Base-by-base conservation (phyloP, 2,329 filamentous ascomycete genomes). In the Periconia sp. region DNA sequence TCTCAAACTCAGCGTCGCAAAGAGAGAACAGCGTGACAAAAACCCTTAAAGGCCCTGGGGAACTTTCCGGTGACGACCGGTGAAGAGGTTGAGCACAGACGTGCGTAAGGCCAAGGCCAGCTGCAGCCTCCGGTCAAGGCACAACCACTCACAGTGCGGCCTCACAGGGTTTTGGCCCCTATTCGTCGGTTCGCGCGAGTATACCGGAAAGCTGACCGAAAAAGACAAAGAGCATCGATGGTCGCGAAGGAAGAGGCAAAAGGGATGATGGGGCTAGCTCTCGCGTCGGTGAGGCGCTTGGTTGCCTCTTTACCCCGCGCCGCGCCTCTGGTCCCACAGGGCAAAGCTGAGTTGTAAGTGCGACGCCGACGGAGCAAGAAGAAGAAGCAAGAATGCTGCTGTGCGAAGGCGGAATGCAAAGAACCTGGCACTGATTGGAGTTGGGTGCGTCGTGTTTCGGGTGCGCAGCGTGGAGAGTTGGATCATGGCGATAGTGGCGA, bases 51-150 rank as follows among this genome's bases (percentile, higher is more conserved):
- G 34, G 4, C 22, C 28, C 23, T 17, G n/a, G 22, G 3, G 13
- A 23, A 12, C 12, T 26, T 32, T 17, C 38, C 22, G 19, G 29
- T 34, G n/a, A 26, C 8, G 21, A 40, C 44, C 44, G 44, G 44
- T 47, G 39, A 47, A 39, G 29, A 3, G 21, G 21, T 6, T n/a
- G 10, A 8, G 33, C 33, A 37, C 26, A 33, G 37, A 36, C 36
- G 30, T 17, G 11, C 16, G 13, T 15, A 15, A 12, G 19, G n/a
- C 16, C 29, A 36, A 37, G 34, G 28, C 28, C 31, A 36, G 31
- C 19, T 25, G 32, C 37, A 33, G 17, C 19, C 17, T 32, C 43
- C 43, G 43, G 43, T 46, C 33, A 46, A 46, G 29, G 28, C 2
- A 4, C 15, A 36, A 11, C 11, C 17, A 32, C 29, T 32, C 13